Percentiles rank a stretch among this genome's conserved stretches.
phyloP scores from a whole-genome alignment of 768 basidiomycete species.

The Termitomyces sp. region DNA sequence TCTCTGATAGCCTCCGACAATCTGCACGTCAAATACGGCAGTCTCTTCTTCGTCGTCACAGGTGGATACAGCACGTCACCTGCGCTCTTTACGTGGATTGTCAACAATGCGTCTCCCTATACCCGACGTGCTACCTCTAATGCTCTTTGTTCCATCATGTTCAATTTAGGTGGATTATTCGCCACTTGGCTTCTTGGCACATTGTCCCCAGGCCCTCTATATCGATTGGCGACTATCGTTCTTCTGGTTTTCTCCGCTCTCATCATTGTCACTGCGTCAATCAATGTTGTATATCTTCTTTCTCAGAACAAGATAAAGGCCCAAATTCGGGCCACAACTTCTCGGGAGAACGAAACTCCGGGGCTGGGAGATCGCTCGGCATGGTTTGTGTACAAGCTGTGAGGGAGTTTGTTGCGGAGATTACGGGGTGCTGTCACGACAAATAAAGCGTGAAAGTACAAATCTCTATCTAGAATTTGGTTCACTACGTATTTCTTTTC shows the following conservation, averaged over 20 bases:
- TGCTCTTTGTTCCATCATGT: constrained; percentile 52
- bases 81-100: constrained; percentile 50
- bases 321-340: not conserved
- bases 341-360: not conserved
- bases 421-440: no score
- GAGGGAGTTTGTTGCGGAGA: not conserved
- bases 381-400: not conserved
- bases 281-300: not conserved
- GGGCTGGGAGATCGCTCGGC: not conserved
- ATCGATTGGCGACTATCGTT: not conserved
- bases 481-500: no score
- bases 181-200: constrained; percentile 50
- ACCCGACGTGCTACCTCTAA: constrained; percentile 52
- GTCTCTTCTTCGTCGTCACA: constrained; percentile 50
- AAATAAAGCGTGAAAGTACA: not conserved
- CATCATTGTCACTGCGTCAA: not conserved
- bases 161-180: constrained; percentile 56
- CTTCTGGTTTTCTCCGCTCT: not conserved
- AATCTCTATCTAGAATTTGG: no score
- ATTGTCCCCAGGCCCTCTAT: not conserved
- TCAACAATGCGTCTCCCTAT: constrained; percentile 58
- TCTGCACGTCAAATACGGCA: constrained; percentile 39
- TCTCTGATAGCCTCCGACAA: not conserved
- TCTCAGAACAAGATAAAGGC: not conserved
- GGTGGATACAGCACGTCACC: constrained; percentile 53